Base-by-base conservation (phyloP, 2,329 filamentous ascomycete species). In the Cordyceps fumosorosea region DNA sequence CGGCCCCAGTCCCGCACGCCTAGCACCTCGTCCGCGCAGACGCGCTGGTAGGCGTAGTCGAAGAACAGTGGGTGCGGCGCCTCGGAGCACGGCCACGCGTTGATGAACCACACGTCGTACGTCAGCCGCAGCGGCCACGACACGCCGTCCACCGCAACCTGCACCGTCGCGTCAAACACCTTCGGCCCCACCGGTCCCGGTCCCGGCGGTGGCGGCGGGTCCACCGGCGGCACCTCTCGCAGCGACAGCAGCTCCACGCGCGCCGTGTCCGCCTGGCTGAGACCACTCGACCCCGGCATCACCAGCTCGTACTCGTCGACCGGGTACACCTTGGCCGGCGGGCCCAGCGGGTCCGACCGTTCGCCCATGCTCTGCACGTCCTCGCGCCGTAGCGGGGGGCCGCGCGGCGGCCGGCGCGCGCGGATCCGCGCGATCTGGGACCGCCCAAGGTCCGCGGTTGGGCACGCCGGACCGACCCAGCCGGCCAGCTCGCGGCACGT, bases 401-500 rank as follows among this genome's bases (percentile, higher is more conserved):
- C 77, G 68, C 87, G 82, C 24, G 80, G 82, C 2, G 86, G 80
- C 18, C 77, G 78, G 16, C 82, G 80, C 62, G 87, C 82, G 64
- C 86, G 84, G 62, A 91, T 83, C 40, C 87, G 81, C 0, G 88
- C 87, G 64, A 90, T 89, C 72, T 91, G 87, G 2, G 85, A 86
- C 44, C 85, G 83, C 55, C 79, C 80, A 3, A 92, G 81, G 70
- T 91, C 87, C 3, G 80, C 76, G 2, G 87, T 88, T 24, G 87
- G 87, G 8, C 86, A 82, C 34, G 86, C 88, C 2, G 89, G 89
- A 0, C 89, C 89, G 45, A 91, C 78, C 89, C 89, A 92, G 26
- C 89, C 89, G 50, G 84, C 88, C 22, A 89, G 80, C 60, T 88
- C 82, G 65, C 82, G 84, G 67, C 89, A 90, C 0, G 88, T 90